phyloP scores from a whole-genome alignment of 768 basidiomycete species.

The Calocybe indica region DNA sequence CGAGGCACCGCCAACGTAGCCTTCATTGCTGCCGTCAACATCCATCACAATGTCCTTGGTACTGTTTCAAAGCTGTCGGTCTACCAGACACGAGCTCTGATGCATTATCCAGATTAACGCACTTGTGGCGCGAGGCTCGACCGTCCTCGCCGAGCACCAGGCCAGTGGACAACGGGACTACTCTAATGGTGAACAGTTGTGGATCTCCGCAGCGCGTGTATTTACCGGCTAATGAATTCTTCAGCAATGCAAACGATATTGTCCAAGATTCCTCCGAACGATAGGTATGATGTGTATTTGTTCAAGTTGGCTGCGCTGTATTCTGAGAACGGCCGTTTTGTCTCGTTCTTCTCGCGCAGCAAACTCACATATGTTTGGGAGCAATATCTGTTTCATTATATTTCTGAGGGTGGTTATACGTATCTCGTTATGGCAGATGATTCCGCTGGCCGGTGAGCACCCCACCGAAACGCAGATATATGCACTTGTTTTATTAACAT shows the following conservation, averaged over 20 bases:
- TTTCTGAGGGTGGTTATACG: constrained; percentile 81
- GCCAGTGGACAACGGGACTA: constrained; percentile 74
- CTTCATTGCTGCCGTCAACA: too few species aligned
- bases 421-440: constrained; percentile 96
- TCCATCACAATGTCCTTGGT: constrained; percentile 24
- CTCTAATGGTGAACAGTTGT: constrained; percentile 64
- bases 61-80: neutral
- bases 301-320: constrained; percentile 2
- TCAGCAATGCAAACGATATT: constrained; percentile 84
- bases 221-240: neutral
- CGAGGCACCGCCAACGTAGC: too few species aligned
- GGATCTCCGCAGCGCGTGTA: neutral
- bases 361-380: constrained; percentile 88
- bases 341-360: constrained; percentile 29
- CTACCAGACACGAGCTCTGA: neutral
- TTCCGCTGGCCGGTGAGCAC: constrained; percentile 71
- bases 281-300: constrained; percentile 43
- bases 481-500: neutral
- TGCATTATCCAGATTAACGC: constrained; percentile 61
- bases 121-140: constrained; percentile 70
- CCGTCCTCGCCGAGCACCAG: constrained; percentile 85
- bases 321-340: neutral
- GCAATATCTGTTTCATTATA: constrained; percentile 91
- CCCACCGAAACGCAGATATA: neutral
- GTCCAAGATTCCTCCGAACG: constrained; percentile 91